phyloP scores from a whole-genome alignment of 2,329 filamentous ascomycete species.

The Trichophyton schoenleinii region DNA sequence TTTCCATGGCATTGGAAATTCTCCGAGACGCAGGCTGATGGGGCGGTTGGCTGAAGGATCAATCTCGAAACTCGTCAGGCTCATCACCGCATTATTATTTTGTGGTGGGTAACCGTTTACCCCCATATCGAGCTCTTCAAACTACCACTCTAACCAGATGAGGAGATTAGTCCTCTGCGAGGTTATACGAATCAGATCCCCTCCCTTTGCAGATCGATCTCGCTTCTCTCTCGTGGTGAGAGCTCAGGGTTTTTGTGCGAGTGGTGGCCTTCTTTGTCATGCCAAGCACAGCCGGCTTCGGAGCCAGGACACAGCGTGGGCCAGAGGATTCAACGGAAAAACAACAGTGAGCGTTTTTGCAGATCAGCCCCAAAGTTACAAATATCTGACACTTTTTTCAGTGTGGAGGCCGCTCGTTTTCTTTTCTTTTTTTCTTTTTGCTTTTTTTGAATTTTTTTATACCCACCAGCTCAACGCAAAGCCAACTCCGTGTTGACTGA shows the following conservation, averaged over 20 bases:
- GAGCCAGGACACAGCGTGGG: neutral
- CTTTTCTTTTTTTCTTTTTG: too few species aligned
- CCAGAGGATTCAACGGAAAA: neutral
- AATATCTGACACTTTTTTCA: neutral
- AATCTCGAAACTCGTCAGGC: neutral
- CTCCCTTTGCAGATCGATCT: neutral
- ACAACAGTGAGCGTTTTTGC: neutral
- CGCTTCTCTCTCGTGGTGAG: neutral
- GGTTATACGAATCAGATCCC: neutral
- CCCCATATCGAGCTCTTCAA: neutral
- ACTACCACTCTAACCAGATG: neutral
- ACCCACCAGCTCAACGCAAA: too few species aligned
- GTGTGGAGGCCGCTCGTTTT: neutral
- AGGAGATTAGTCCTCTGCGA: neutral
- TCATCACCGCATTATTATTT: neutral
- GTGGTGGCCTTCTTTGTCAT: neutral
- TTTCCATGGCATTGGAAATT: neutral
- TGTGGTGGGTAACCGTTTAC: neutral
- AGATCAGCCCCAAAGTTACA: neutral
- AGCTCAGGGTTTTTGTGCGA: neutral
- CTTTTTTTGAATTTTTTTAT: too few species aligned
- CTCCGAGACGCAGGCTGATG: neutral
- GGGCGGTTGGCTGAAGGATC: neutral
- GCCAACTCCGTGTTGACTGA: neutral
- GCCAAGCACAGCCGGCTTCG: neutral